Conservation (phyloP, 345 rosid genomes). For the Raphanus raphanistrum region DNA sequence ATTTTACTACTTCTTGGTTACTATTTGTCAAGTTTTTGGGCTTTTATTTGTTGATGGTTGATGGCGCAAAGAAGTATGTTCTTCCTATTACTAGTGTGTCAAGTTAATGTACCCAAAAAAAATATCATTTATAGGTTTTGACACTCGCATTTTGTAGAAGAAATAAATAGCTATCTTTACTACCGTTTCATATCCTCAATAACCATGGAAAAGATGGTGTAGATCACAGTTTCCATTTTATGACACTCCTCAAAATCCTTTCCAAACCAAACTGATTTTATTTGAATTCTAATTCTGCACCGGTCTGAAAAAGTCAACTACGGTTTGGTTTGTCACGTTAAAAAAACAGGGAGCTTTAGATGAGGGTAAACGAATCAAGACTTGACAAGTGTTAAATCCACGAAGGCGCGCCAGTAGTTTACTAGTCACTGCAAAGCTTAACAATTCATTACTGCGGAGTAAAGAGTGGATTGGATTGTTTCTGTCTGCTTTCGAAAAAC, state of each 20-base stretch:
- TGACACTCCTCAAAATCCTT: neutral
- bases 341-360: slow-evolving; percentile 13
- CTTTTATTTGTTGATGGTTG: too few species aligned
- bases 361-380: slow-evolving; percentile 1
- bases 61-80: too few species aligned
- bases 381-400: slow-evolving; percentile 31
- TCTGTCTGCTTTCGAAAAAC: slow-evolving; percentile 13
- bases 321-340: neutral
- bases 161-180: too few species aligned
- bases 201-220: neutral
- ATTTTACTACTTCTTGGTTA: neutral
- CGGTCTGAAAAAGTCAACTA: slow-evolving; percentile 9
- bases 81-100: too few species aligned
- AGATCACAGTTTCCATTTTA: neutral
- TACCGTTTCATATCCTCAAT: neutral
- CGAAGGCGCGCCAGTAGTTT: slow-evolving; percentile 31
- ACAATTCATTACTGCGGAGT: neutral
- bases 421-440: neutral
- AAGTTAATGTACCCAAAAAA: neutral
- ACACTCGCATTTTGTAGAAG: neutral
- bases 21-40: neutral
- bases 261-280: neutral
- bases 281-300: neutral
- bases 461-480: too few species aligned
- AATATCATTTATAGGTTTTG: neutral